These are phyloP conservation scores for Kwoniella bestiolae DNA, from an alignment of 768 basidiomycete genomes.

Conservation along the genomic window DNA sequence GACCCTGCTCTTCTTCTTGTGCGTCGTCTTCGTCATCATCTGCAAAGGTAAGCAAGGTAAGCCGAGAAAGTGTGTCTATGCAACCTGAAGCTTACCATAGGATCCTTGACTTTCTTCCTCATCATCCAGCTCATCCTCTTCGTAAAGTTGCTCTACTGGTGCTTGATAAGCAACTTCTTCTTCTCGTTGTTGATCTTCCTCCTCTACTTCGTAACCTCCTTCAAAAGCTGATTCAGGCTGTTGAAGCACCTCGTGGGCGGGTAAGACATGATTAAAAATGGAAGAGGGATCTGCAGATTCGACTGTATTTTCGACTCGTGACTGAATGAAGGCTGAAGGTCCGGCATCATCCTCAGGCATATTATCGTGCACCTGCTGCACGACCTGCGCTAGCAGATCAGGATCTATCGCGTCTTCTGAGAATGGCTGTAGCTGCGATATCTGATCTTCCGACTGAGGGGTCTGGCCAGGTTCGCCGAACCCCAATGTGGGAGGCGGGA, in stretches of 20 bases:
- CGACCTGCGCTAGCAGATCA: slow-evolving; percentile 15
- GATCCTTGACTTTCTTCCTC: background rate
- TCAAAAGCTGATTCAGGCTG: background rate
- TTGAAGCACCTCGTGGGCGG: background rate
- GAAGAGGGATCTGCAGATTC: background rate
- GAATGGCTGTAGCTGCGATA: slow-evolving; percentile 12
- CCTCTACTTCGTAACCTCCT: background rate
- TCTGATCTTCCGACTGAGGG: slow-evolving; percentile 10
- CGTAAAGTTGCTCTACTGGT: background rate
- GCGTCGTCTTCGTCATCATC: slow-evolving; percentile 25
- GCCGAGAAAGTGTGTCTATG: background rate
- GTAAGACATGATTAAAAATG: background rate
- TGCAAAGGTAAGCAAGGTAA: background rate
- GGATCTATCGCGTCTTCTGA: slow-evolving; percentile 28
- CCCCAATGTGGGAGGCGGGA: background rate
- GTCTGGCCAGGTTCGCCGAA: background rate
- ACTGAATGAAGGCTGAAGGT: background rate
- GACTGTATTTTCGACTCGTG: no score
- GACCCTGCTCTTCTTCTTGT: slow-evolving; percentile 6
- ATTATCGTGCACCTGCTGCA: slow-evolving; percentile 21
- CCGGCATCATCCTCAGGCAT: slow-evolving; percentile 18
- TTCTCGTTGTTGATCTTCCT: background rate
- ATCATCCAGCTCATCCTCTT: slow-evolving; percentile 6
- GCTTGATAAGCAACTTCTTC: background rate
- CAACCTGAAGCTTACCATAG: background rate